Conservation (phyloP, 2,329 filamentous ascomycete species). For the Aspergillus amoenus region DNA sequence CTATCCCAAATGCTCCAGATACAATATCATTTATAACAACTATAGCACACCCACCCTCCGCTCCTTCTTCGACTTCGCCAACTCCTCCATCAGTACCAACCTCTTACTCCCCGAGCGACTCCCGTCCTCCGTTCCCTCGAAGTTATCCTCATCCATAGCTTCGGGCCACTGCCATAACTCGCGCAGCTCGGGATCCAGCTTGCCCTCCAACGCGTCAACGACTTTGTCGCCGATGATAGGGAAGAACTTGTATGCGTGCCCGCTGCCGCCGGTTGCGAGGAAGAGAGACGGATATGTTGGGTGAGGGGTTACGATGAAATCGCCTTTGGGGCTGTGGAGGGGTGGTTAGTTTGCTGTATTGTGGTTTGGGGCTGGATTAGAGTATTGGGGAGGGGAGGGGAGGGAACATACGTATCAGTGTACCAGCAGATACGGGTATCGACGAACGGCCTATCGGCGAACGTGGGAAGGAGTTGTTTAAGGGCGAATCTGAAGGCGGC, state of each 20-base stretch:
- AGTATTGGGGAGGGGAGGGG: neutral
- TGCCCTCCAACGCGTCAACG: conserved; percentile 47
- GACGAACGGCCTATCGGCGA: conserved; percentile 61
- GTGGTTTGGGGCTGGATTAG: neutral
- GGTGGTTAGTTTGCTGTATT: neutral
- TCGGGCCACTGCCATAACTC: conserved; percentile 46
- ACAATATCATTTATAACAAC: neutral
- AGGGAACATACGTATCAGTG: conserved; percentile 59
- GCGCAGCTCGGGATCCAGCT: conserved; percentile 40
- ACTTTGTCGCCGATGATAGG: conserved; percentile 55
- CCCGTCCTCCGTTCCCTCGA: conserved; percentile 38
- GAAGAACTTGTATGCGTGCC: conserved; percentile 57
- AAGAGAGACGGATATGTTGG: conserved; percentile 55
- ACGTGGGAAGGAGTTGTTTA: conserved; percentile 59
- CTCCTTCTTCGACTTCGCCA: conserved; percentile 33
- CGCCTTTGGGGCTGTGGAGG: conserved; percentile 53
- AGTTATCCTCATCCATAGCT: conserved; percentile 19
- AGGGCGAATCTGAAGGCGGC: conserved; percentile 62
- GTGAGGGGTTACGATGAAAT: conserved; percentile 71
- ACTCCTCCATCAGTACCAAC: conserved; percentile 38
- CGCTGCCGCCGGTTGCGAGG: conserved; percentile 53
- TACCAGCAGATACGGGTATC: conserved; percentile 72
- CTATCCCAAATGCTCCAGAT: neutral
- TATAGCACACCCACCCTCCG: conserved; percentile 25
- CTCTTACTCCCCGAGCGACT: conserved; percentile 38